phyloP scores from a whole-genome alignment of 306 rosid species.

The Castanopsis chinensis region DNA sequence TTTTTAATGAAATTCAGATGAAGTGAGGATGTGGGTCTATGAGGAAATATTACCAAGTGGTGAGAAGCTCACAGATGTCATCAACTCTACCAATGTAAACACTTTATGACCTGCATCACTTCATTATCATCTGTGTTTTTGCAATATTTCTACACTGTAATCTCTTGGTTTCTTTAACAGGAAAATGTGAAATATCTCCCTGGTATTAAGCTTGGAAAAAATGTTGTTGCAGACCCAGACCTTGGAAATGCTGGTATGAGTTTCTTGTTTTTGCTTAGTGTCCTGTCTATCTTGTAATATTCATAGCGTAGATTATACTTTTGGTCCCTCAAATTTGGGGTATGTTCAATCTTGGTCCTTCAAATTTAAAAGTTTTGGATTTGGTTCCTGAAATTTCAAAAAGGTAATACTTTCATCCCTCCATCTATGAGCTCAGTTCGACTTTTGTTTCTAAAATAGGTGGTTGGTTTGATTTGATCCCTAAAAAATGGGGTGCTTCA shows the following conservation, averaged over 20 bases:
- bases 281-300: neutral
- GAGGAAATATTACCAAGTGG: constrained; percentile 79
- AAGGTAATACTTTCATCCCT: too few relatives aligned
- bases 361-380: too few relatives aligned
- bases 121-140: constrained; percentile 1
- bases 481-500: too few relatives aligned
- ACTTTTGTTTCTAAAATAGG: too few relatives aligned
- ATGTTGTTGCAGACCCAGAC: constrained; percentile 85
- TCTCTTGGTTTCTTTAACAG: constrained; percentile 32
- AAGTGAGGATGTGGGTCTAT: constrained; percentile 93
- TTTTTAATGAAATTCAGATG: constrained; percentile 48
- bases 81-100: constrained; percentile 72
- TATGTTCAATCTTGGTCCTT: too few relatives aligned
- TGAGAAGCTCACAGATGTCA: constrained; percentile 75
- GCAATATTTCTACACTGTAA: constrained; percentile 5
- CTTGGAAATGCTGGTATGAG: constrained; percentile 67
- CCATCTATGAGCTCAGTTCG: too few relatives aligned
- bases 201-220: constrained; percentile 81
- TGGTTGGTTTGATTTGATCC: too few relatives aligned
- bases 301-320: too few relatives aligned
- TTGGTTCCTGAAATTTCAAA: too few relatives aligned
- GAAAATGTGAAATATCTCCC: constrained; percentile 93
- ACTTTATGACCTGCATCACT: constrained; percentile 14
- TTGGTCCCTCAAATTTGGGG: too few relatives aligned
- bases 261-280: constrained; percentile 3